Percentiles rank a stretch among this genome's conserved stretches.
phyloP scores from a whole-genome alignment of 2,329 filamentous ascomycete genomes.

The Cordyceps farinosa region DNA sequence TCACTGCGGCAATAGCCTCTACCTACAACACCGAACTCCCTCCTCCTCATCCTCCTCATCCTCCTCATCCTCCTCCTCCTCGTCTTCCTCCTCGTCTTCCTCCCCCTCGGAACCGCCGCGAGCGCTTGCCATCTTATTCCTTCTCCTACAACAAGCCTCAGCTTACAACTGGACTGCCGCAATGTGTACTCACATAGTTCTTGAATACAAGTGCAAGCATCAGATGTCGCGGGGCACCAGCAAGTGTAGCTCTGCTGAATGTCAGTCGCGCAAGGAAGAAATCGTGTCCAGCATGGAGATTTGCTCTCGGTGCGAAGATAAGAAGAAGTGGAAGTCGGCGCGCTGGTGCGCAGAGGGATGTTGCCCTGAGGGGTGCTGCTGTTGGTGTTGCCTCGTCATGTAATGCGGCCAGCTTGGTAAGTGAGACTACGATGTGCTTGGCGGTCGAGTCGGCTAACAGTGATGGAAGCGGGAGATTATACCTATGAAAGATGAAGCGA shows the following conservation, averaged over 20 bases:
- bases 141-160: background rate
- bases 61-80: background rate
- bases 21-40: background rate
- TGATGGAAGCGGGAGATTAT: background rate
- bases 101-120: background rate
- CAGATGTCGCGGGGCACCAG: slow-evolving; percentile 34
- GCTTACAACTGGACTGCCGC: background rate
- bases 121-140: background rate
- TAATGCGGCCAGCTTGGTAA: slow-evolving; percentile 7
- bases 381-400: slow-evolving; percentile 12
- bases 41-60: too few relatives aligned
- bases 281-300: slow-evolving; percentile 30
- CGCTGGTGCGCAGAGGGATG: slow-evolving; percentile 38
- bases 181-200: slow-evolving; percentile 34
- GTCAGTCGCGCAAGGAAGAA: slow-evolving; percentile 26
- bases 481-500: background rate
- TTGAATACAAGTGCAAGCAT: slow-evolving; percentile 37
- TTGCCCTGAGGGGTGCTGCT: slow-evolving; percentile 19
- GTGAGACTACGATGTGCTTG: background rate
- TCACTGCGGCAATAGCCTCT: background rate
- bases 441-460: background rate
- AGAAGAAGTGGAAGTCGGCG: slow-evolving; percentile 30
- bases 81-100: background rate
- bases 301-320: slow-evolving; percentile 34
- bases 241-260: slow-evolving; percentile 33